Evolutionary conservation across 306 rosid genomes (phyloP), one percentile per base, ranked within the genome.

Genomic region (Coriaria nepalensis): DNA sequence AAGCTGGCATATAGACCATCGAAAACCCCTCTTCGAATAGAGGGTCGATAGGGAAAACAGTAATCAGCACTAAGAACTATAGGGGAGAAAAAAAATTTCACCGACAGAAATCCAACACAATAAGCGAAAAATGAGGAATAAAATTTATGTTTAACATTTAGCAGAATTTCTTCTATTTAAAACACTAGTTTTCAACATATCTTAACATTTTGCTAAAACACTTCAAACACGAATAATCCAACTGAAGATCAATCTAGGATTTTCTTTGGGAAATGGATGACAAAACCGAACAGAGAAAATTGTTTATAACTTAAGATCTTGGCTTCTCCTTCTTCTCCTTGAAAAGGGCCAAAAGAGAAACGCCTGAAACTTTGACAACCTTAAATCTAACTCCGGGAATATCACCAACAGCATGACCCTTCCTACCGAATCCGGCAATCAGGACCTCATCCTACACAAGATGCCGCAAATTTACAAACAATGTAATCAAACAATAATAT

Each of bases 241-340:
- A 45, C 49, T 45, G 49, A 43, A 43, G 47, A 12, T 7, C 8
- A 29, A 13, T 10, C 9, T n/a, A 4, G 14, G 33, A n/a, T 14
- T 6, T 7, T 7, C 9, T 7, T 45, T n/a, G 29, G 29, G 52
- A 11, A 33, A 52, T 40, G 40, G n/a, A 6, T 4, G 46, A 39
- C 15, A 15, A 38, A 38, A 10, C 38, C 11, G 7, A 42, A n/a
- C 11, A 41, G 39, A 13, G 20, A 46, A 49, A 52, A 44, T 42
- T 13, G 5, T 14, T 7, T 46, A 39, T 8, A 14, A 37, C 38
- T 73, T 38, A 75, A 57, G 87, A 75, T 67, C 82, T 75, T 9
- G 87, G 79, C 72, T 74, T 74, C 70, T 79, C 75, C 74, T 79
- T 71, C 68, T 74, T 79, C 64, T 79, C 82, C 64, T 75, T 75